These are phyloP conservation scores for Taiozyma onychis DNA, from an alignment of 1,139 yeast genomes.

Conservation along the genomic window DNA sequence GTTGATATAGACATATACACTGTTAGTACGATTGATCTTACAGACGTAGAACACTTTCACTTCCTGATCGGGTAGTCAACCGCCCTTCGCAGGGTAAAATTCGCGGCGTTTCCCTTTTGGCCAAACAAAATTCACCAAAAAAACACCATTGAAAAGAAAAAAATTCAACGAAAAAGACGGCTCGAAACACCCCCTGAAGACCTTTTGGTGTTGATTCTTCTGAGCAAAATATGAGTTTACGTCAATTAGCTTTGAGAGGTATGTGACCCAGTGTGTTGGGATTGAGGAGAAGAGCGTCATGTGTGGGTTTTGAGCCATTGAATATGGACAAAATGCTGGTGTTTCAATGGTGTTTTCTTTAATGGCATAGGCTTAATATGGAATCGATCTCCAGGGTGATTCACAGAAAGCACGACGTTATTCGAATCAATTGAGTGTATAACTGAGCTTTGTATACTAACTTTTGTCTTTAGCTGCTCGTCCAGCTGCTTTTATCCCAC, in stretches of 20 bases:
- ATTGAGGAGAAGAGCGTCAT: background rate
- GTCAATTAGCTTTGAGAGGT: slow-evolving; percentile 24
- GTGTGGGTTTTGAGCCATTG: background rate
- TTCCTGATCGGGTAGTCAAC: background rate
- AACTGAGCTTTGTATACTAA: slow-evolving; percentile 7
- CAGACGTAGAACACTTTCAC: background rate
- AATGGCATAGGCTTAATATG: background rate
- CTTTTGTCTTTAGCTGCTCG: slow-evolving; percentile 18
- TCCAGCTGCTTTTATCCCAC: slow-evolving; percentile 21
- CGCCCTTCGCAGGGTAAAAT: background rate
- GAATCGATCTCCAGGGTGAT: background rate
- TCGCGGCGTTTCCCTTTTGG: background rate
- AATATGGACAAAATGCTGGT: background rate
- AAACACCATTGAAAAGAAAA: background rate
- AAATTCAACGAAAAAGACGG: background rate
- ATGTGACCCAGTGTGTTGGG: slow-evolving; percentile 4
- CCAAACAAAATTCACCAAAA: background rate
- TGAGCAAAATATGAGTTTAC: slow-evolving; percentile 17
- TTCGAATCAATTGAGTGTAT: background rate
- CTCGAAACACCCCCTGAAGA: background rate
- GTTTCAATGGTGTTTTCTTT: background rate
- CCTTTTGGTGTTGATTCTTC: background rate
- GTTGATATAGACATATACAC: background rate
- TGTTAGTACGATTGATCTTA: background rate
- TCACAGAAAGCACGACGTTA: background rate